Evolutionary conservation across 2,329 filamentous ascomycete species (phyloP), one percentile per base, ranked within the genome.

Genomic region (Fusarium circinatum): DNA sequence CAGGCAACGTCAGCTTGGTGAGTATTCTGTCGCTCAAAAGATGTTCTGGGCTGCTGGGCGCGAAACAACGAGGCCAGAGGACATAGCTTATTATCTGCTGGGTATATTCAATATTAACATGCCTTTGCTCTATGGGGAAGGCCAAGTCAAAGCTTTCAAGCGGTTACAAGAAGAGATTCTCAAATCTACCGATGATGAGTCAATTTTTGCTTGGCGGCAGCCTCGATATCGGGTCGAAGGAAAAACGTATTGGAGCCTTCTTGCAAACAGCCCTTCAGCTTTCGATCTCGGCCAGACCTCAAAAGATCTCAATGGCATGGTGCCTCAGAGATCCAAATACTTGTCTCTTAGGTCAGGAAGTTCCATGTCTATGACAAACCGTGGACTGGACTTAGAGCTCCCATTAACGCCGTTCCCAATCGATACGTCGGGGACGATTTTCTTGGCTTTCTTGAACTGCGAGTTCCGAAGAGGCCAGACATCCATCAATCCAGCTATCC

Each of bases 61-160:
- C n/a, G 57, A 69, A 38, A 80, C 80, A 1, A 79, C 79, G 14
- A 70, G 79, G 1, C 62, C 70, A 12, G 80, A 82, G 52, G 80
- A 82, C 54, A 63, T 76, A 20, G 78, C 80, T 7, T 82, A 82
- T 49, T 82, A 78, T 51, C 71, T 82, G 8, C 60, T 82, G 9
- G 81, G 79, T 10, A 71, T 82, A 14, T 81, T 82, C 52, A 71
- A 79, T 56, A 80, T 82, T 45, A 78, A 80, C 45, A 82, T 82
- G 77, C 78, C 80, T 9, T 62, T 82, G 12, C 71, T 82, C 1
- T 82, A 81, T 20, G 80, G 80, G 8, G 80, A 82, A 52, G 80
- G 80, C 1, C 73, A 67, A 32, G 59, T 34, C 28, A 79, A 80
- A 28, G 78, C 78, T 4, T 79, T 80, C 64, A 78, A 73, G 41